phyloP scores from a whole-genome alignment of 768 basidiomycete species.

The Albatrellus ellisii region DNA sequence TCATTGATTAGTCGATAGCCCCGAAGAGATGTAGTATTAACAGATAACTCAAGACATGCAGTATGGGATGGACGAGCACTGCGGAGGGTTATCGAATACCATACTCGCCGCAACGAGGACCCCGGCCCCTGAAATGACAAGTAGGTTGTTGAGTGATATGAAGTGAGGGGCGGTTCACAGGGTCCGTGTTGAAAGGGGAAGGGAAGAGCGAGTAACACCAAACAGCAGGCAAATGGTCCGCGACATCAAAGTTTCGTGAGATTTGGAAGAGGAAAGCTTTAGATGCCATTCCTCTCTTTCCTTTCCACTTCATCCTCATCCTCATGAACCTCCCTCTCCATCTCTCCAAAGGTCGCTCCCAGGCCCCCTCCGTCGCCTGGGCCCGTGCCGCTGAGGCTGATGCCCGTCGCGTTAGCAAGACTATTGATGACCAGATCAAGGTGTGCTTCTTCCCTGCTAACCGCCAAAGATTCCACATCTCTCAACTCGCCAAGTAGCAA shows the following conservation, averaged over 20 bases:
- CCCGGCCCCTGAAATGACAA: too few relatives aligned
- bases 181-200: neutral
- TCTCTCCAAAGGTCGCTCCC: neutral
- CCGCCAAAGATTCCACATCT: neutral
- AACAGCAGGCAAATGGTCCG: neutral
- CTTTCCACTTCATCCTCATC: neutral
- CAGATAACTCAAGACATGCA: too few relatives aligned
- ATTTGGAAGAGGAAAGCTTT: neutral
- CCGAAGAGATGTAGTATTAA: too few relatives aligned
- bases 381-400: constrained; percentile 24
- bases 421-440: constrained; percentile 45
- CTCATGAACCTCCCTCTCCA: constrained; percentile 1
- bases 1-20: too few relatives aligned
- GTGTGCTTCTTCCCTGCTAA: constrained; percentile 16
- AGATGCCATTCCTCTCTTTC: neutral
- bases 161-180: neutral
- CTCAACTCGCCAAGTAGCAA: constrained; percentile 2
- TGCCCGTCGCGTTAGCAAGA: constrained; percentile 33
- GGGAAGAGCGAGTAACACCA: too few relatives aligned
- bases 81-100: too few relatives aligned
- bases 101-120: too few relatives aligned
- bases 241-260: neutral
- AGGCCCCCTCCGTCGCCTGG: neutral
- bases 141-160: neutral
- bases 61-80: too few relatives aligned